These are phyloP conservation scores for Exophiala lecanii-corni DNA, from an alignment of 2,329 filamentous ascomycete species.

Conservation along the genomic window DNA sequence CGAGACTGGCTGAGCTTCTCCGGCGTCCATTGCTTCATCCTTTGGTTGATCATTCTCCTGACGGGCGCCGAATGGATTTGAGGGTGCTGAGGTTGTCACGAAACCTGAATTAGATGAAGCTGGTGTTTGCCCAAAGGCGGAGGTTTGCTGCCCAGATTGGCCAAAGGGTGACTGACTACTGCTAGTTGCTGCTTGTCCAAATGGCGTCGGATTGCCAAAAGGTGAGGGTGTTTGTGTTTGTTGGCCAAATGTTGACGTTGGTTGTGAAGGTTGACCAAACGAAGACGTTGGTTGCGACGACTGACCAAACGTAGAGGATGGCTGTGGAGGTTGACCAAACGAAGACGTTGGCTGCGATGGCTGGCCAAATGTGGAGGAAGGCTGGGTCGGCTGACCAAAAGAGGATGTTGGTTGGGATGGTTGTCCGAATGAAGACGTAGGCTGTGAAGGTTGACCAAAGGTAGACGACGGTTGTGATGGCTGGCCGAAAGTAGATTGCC, in stretches of 20 bases:
- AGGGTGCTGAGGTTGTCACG: slow-evolving; percentile 40
- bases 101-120: slow-evolving; percentile 18
- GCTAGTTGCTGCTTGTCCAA: background rate
- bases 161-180: background rate
- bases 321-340: slow-evolving; percentile 30
- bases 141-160: slow-evolving; percentile 12
- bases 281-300: slow-evolving; percentile 12
- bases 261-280: slow-evolving; percentile 15
- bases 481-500: slow-evolving; percentile 21
- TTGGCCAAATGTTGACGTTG: slow-evolving; percentile 21
- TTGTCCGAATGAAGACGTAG: slow-evolving; percentile 31
- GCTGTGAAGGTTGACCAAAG: slow-evolving; percentile 34
- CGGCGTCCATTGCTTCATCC: slow-evolving; percentile 22
- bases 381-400: slow-evolving; percentile 32
- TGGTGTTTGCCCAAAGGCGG: slow-evolving; percentile 15
- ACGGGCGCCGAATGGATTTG: slow-evolving; percentile 35
- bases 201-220: slow-evolving; percentile 24
- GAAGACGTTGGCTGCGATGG: slow-evolving; percentile 30
- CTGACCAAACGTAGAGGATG: slow-evolving; percentile 20
- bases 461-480: slow-evolving; percentile 18
- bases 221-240: slow-evolving; percentile 18
- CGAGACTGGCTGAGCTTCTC: slow-evolving; percentile 30
- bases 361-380: slow-evolving; percentile 23
- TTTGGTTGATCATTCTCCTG: slow-evolving; percentile 15
- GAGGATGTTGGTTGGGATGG: slow-evolving; percentile 26